Conservation (phyloP, 805 yeast genomes). For the Debaryomyces prosopidis region DNA sequence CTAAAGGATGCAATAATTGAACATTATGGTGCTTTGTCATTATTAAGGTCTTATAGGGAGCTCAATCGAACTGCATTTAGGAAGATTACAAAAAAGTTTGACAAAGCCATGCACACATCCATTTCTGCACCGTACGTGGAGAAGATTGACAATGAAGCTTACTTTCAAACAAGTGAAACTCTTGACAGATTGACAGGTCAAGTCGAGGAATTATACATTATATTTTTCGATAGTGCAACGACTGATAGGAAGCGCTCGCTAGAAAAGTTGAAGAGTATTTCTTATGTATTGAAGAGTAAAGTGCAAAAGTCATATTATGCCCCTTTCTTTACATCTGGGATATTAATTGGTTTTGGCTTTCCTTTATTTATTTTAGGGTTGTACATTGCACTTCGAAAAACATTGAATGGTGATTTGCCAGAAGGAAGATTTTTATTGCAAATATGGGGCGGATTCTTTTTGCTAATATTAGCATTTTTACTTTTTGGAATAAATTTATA, state of each 20-base stretch:
- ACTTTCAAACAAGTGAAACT: slow-evolving; percentile 62
- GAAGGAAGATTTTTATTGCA: slow-evolving; percentile 70
- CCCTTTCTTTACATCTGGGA: slow-evolving; percentile 61
- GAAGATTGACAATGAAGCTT: slow-evolving; percentile 51
- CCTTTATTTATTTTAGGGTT: slow-evolving; percentile 68
- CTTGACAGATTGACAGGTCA: slow-evolving; percentile 62
- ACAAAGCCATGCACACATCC: slow-evolving; percentile 60
- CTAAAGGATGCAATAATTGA: slow-evolving; percentile 69
- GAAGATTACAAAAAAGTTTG: slow-evolving; percentile 87
- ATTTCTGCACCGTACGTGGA: slow-evolving; percentile 52
- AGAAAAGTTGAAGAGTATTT: slow-evolving; percentile 56
- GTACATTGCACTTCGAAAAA: slow-evolving; percentile 47
- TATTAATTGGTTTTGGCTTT: slow-evolving; percentile 65
- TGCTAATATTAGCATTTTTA: slow-evolving; percentile 58
- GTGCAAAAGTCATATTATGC: slow-evolving; percentile 36
- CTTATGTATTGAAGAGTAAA: slow-evolving; percentile 36
- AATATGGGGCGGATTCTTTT: slow-evolving; percentile 89
- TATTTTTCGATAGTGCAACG: slow-evolving; percentile 56
- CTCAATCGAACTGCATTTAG: slow-evolving; percentile 87
- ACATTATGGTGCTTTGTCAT: slow-evolving; percentile 70
- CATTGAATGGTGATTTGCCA: slow-evolving; percentile 39
- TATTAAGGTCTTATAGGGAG: slow-evolving; percentile 67
- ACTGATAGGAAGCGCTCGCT: slow-evolving; percentile 65
- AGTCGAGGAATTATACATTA: slow-evolving; percentile 68
- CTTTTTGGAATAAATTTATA: slow-evolving; percentile 69